phyloP scores from a whole-genome alignment of 257 asterid genomes.

The Solanum okadae region DNA sequence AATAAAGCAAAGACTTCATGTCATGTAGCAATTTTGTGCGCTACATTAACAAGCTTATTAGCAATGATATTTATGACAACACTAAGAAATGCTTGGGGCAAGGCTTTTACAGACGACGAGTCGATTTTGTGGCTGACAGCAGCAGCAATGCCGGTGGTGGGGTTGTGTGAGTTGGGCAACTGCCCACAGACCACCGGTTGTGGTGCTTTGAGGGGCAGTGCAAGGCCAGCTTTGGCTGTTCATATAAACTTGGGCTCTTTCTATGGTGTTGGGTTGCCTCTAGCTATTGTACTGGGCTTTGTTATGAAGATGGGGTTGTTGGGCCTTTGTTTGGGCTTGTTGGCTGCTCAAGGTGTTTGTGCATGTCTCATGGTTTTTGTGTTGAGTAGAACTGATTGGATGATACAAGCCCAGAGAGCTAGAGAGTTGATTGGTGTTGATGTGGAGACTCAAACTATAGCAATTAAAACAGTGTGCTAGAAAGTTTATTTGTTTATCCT shows the following conservation, averaged over 20 bases:
- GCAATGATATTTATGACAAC: constrained; percentile 25
- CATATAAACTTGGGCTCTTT: constrained; percentile 49
- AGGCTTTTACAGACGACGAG: constrained; percentile 32
- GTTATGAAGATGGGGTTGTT: constrained; percentile 29
- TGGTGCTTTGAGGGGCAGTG: constrained; percentile 64
- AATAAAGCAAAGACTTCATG: constrained; percentile 29
- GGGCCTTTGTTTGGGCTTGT: constrained; percentile 53
- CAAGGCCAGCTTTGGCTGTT: constrained; percentile 44
- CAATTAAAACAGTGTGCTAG: background rate
- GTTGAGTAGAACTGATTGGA: constrained; percentile 46
- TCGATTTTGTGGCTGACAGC: constrained; percentile 29
- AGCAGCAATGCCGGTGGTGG: constrained; percentile 45
- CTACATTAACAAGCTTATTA: constrained; percentile 22
- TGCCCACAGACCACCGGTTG: constrained; percentile 66
- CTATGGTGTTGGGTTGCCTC: constrained; percentile 52
- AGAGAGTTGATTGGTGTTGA: constrained; percentile 28
- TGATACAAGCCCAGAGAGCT: constrained; percentile 26
- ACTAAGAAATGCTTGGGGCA: constrained; percentile 26
- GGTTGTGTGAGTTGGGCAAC: constrained; percentile 70
- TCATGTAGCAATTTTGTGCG: constrained; percentile 24
- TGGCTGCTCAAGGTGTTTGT: constrained; percentile 46
- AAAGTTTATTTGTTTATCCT: background rate
- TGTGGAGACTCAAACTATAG: background rate
- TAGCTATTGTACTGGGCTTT: constrained; percentile 44
- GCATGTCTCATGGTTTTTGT: constrained; percentile 26